Evolutionary conservation across 805 yeast genomes (phyloP).

Genomic region (Schizosaccharomyces japonicus): DNA sequence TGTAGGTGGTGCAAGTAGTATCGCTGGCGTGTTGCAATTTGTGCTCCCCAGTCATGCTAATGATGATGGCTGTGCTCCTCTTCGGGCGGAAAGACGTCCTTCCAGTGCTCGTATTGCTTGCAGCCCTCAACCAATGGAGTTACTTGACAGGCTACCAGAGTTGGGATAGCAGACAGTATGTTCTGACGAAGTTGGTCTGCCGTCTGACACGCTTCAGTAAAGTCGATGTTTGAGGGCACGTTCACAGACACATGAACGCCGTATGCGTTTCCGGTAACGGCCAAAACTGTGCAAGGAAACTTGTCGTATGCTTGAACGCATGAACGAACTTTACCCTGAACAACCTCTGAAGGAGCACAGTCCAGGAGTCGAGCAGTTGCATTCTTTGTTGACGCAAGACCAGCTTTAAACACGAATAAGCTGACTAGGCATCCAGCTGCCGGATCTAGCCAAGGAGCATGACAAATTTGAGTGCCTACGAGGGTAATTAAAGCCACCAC

Average conservation of each 20-base stretch:
- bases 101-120: no score
- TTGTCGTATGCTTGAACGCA: not conserved
- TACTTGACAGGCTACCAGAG: not conserved
- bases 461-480: conserved; percentile 55
- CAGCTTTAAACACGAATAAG: conserved; percentile 58
- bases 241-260: not conserved
- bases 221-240: not conserved
- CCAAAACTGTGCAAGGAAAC: not conserved
- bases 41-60: no score
- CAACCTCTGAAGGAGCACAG: not conserved
- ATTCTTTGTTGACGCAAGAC: conserved; percentile 22
- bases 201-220: not conserved
- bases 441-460: conserved; percentile 65
- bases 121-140: not conserved
- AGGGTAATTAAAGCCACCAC: conserved; percentile 75
- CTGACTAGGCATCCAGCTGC: conserved; percentile 81
- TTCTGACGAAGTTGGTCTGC: not conserved
- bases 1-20: no score
- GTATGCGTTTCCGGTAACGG: not conserved
- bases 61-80: no score
- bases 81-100: no score
- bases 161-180: not conserved
- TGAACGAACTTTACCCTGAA: not conserved
- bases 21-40: no score
- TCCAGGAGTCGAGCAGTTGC: not conserved